phyloP scores from a whole-genome alignment of 306 rosid genomes.

The Crotalaria pallida region DNA sequence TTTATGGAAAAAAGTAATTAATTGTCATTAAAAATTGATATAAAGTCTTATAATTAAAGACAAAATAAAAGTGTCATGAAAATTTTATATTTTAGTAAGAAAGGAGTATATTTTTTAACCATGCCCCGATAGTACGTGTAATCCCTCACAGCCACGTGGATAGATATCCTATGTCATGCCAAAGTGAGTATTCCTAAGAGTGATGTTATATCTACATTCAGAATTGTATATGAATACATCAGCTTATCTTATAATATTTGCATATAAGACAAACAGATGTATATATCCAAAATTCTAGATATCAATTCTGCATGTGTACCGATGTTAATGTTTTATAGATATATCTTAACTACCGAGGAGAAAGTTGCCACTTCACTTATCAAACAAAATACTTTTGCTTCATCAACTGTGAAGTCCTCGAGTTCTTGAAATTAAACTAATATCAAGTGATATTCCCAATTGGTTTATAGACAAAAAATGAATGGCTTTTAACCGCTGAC shows the following conservation, averaged over 20 bases:
- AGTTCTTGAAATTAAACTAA: not conserved
- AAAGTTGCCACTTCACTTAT: not conserved
- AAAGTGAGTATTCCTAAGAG: not conserved
- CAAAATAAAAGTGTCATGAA: no score
- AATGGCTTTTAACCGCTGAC: not conserved
- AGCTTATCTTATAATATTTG: no score
- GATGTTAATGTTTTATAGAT: not conserved
- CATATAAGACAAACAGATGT: no score
- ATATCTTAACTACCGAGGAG: not conserved
- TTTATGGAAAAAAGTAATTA: no score
- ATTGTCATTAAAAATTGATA: no score
- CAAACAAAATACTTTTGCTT: not conserved
- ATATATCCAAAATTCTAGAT: no score
- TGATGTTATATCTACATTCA: no score
- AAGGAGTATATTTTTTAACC: no score
- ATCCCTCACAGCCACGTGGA: constrained; percentile 27
- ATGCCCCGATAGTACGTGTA: not conserved
- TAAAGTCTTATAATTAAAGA: no score
- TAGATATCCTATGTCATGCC: not conserved
- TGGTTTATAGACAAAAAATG: not conserved
- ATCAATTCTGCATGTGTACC: no score
- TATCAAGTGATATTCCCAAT: not conserved
- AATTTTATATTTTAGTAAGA: no score
- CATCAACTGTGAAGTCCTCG: not conserved
- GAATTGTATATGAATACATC: no score